Conservation (phyloP, 1,284 basidiomycete genomes). For the Pterulicium gracile region DNA sequence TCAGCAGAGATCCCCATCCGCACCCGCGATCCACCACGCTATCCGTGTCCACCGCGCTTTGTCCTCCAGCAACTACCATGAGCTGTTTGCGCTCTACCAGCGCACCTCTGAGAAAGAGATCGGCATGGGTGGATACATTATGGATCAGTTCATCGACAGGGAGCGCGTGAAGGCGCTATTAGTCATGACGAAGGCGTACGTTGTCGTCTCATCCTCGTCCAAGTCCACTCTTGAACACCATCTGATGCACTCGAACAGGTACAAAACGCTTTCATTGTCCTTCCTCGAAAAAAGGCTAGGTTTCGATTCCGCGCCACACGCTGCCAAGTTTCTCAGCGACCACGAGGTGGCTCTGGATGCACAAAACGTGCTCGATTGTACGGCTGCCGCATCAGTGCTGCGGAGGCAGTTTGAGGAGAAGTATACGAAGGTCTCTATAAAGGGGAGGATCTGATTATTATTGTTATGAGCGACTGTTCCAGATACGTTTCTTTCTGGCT, state of each 20-base stretch:
- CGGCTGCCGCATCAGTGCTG: slow-evolving; percentile 24
- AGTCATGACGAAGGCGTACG: slow-evolving; percentile 88
- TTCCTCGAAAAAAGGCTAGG: slow-evolving; percentile 79
- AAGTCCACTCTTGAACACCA: no score
- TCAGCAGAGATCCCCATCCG: slow-evolving; percentile 76
- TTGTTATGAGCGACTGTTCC: no score
- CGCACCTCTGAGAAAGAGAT: no score
- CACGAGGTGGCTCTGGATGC: slow-evolving; percentile 59
- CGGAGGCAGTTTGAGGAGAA: no score
- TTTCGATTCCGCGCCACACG: slow-evolving; percentile 61
- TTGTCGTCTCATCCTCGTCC: no score
- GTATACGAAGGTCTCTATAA: no score
- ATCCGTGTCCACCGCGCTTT: slow-evolving; percentile 82
- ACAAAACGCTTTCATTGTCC: slow-evolving; percentile 64
- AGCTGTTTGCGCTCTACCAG: slow-evolving; percentile 80
- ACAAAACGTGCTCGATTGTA: slow-evolving; percentile 62
- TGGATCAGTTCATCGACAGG: slow-evolving; percentile 96
- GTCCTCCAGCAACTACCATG: slow-evolving; percentile 90
- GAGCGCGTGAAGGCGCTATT: slow-evolving; percentile 84
- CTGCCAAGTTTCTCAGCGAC: slow-evolving; percentile 61
- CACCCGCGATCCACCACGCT: slow-evolving; percentile 79
- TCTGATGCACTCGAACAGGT: no score
- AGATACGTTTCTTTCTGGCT: no score
- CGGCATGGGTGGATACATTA: slow-evolving; percentile 99
- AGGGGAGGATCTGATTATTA: no score